A percentile compares a stretch with the other conserved stretches of the same genome.
phyloP scores from a whole-genome alignment of 306 rosid genomes.

The Vigna unguiculata region DNA sequence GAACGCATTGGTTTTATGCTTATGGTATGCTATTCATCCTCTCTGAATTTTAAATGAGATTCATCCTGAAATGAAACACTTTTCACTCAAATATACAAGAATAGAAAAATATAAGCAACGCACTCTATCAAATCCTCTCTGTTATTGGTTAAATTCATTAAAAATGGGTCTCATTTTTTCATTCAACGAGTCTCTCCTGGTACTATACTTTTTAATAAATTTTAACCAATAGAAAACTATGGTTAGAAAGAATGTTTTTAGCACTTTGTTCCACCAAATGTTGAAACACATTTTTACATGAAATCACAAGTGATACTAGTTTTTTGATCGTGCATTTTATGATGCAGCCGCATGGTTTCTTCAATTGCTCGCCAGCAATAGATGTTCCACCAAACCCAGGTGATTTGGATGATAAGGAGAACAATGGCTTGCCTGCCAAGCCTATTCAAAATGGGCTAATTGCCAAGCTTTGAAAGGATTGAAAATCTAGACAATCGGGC shows the following conservation, averaged over 20 bases:
- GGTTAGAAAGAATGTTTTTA: background rate
- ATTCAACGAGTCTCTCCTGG: background rate
- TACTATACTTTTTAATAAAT: too few species aligned
- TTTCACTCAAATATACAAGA: background rate
- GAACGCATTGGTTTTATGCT: conserved; percentile 79
- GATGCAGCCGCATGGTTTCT: conserved; percentile 88
- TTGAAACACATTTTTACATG: background rate
- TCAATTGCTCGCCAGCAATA: conserved; percentile 75
- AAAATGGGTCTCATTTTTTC: background rate
- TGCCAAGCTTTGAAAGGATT: conserved; percentile 63
- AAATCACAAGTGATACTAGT: background rate
- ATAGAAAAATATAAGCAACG: background rate
- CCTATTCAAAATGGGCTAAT: conserved; percentile 62
- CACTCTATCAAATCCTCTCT: background rate
- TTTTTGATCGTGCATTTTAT: conserved; percentile 10
- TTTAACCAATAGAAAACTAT: background rate
- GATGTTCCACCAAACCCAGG: conserved; percentile 72
- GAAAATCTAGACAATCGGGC: background rate
- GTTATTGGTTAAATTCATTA: background rate
- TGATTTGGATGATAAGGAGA: conserved; percentile 74
- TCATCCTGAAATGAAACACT: background rate
- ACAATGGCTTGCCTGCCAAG: conserved; percentile 59
- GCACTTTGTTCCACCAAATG: background rate
- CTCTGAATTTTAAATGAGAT: conserved; percentile 7
- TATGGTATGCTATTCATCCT: conserved; percentile 55